Evolutionary conservation across 371 early-diverging fungal species (phyloP).

Genomic region (Actinomortierella ambigua): DNA sequence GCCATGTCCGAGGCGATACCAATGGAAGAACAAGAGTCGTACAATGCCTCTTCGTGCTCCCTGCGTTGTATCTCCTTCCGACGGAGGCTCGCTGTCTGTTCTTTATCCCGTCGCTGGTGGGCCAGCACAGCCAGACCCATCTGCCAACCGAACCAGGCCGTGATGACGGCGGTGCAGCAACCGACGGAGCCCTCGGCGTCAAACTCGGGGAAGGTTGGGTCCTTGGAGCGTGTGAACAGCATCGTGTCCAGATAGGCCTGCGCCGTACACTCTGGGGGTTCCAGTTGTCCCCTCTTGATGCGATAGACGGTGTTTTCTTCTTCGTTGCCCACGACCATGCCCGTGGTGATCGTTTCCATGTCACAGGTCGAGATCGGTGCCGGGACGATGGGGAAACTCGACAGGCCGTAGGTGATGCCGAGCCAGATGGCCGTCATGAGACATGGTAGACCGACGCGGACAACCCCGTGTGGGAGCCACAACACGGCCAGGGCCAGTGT

Average conservation of each 20-base stretch:
- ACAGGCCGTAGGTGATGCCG: slow-evolving; percentile 29
- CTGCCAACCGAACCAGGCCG: slow-evolving; percentile 48
- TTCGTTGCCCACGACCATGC: neutral
- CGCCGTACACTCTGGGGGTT: slow-evolving; percentile 46
- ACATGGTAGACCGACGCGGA: slow-evolving; percentile 7
- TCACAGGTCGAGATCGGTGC: slow-evolving; percentile 9
- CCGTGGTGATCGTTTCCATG: slow-evolving; percentile 5
- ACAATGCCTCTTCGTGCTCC: no score
- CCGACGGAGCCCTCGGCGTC: slow-evolving; percentile 53
- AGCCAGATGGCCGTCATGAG: slow-evolving; percentile 41
- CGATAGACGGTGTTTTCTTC: no score
- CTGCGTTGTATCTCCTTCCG: no score
- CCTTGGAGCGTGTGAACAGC: slow-evolving; percentile 36
- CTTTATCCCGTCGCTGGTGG: slow-evolving; percentile 10
- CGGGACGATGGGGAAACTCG: slow-evolving; percentile 12
- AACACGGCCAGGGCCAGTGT: slow-evolving; percentile 19
- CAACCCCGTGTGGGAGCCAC: slow-evolving; percentile 8
- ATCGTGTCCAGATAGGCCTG: slow-evolving; percentile 47
- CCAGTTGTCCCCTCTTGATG: slow-evolving; percentile 7
- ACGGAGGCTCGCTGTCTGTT: no score
- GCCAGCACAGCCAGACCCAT: slow-evolving; percentile 34
- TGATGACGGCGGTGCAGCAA: slow-evolving; percentile 44
- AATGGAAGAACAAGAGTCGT: no score
- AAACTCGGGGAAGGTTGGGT: slow-evolving; percentile 34
- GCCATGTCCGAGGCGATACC: no score